Base-by-base conservation (phyloP, 2,329 filamentous ascomycete species). In the Orbilia ellipsospora region DNA sequence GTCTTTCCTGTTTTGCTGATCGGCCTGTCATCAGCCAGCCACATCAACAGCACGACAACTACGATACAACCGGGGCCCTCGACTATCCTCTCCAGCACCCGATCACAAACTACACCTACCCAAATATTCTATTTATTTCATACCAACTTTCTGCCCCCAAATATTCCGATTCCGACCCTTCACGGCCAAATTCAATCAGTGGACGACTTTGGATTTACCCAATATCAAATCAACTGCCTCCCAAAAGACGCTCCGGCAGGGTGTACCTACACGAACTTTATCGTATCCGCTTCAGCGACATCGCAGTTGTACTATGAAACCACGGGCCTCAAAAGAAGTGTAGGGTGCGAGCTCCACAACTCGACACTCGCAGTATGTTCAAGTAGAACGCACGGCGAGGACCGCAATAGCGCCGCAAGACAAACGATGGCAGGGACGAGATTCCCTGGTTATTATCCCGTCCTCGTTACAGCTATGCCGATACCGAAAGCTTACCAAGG, bases 261-360 rank as follows among this genome's bases (percentile, higher is more conserved):
- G 15, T 75, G 72, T 16, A 69, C 72, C 8, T 69, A 75, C 59
- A 69, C 28, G 44, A 59, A 69, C 50, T 61, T 75, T 12, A 69
- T 52, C 1, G 45, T 75, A 10, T 69, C 64, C 3, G 64, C 72
- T 12, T 75, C 72, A 10, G 72, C 55, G 7, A 69, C 57, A 54
- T 75, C 72, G 51, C 72, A 75, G 12, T 20, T 69, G 18, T 75
- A 75, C 51, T 75, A 75, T 36, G 72, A 69, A 42, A 68, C 72
- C 1, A 20, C 16, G 3, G 26, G 59, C 2, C 26, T 18, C 10
- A 45, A n/a, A 16, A 20, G 6, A 40, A 75, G 72, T 26, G 48
- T 75, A 42, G 72, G 72, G 0, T 75, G 72, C 54, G 54, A 63
- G 28, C 8, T 75, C n/a, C 23, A 50, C 8, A 48, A 61, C 15